These are phyloP conservation scores for Daphne laureola DNA, from an alignment of 441 rosid species.

Conservation along the genomic window DNA sequence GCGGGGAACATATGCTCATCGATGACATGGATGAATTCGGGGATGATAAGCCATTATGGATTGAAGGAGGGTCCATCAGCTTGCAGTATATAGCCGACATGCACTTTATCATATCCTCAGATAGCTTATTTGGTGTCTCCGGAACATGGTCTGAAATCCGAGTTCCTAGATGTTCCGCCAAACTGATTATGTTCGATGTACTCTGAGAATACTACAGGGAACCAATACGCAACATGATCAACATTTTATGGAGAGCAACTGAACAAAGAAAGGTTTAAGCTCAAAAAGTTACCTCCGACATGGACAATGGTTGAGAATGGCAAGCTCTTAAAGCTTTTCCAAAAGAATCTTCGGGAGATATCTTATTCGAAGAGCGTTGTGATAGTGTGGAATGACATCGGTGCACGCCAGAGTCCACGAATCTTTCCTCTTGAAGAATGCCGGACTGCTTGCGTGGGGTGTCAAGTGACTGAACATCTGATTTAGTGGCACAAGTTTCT, in stretches of 20 bases:
- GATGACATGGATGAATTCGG: conserved; percentile 73
- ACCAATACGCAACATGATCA: neutral
- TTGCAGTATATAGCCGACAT: conserved; percentile 84
- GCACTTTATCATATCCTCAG: conserved; percentile 90
- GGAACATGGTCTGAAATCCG: conserved; percentile 80
- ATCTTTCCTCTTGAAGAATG: conserved; percentile 28
- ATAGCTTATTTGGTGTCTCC: conserved; percentile 74
- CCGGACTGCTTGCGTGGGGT: conserved; percentile 24
- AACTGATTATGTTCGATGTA: conserved; percentile 55
- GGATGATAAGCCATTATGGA: conserved; percentile 53
- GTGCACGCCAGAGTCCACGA: conserved; percentile 42
- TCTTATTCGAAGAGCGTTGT: conserved; percentile 40
- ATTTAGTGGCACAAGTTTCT: conserved; percentile 27
- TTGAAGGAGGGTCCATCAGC: conserved; percentile 73
- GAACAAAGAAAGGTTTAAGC: neutral
- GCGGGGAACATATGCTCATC: conserved; percentile 61
- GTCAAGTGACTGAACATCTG: conserved; percentile 29
- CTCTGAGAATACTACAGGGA: conserved; percentile 50
- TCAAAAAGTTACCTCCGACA: conserved; percentile 50
- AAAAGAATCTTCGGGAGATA: conserved; percentile 43
- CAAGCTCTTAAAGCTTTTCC: conserved; percentile 48
- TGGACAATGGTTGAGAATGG: conserved; percentile 77
- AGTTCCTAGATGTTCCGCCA: conserved; percentile 92
- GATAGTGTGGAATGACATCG: conserved; percentile 84
- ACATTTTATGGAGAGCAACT: no score